A percentile compares a stretch with the other conserved stretches of the same genome.
These are phyloP conservation scores for Cadophora sp. DNA, from an alignment of 2,329 filamentous ascomycete species.

Conservation along the genomic window DNA sequence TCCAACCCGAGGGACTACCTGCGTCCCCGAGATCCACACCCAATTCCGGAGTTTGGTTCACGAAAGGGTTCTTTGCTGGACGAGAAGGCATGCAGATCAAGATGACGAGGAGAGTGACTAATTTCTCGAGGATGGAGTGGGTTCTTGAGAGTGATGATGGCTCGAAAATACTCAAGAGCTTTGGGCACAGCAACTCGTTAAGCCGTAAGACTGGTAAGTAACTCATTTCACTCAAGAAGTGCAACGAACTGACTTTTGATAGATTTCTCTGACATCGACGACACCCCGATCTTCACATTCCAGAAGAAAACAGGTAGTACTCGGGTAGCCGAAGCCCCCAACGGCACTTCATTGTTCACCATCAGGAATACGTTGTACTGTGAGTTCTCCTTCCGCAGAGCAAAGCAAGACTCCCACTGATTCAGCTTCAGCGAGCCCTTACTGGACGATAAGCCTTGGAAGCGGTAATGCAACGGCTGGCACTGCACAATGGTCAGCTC, in stretches of 20 bases:
- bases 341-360: constrained; percentile 22
- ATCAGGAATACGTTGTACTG: constrained; percentile 24
- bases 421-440: constrained; percentile 16
- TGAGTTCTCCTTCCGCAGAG: background rate
- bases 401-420: background rate
- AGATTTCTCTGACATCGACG: constrained; percentile 25
- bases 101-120: constrained; percentile 26
- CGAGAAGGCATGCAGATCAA: constrained; percentile 24
- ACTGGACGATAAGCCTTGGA: constrained; percentile 25
- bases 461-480: background rate
- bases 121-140: constrained; percentile 28
- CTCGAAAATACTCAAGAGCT: constrained; percentile 10
- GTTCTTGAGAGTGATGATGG: constrained; percentile 21
- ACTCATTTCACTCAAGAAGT: background rate
- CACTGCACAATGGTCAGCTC: constrained; percentile 24
- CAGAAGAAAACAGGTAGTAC: constrained; percentile 29
- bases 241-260: background rate
- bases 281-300: constrained; percentile 25
- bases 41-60: constrained; percentile 14
- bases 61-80: constrained; percentile 21
- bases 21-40: background rate
- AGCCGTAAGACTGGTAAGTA: constrained; percentile 26
- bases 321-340: constrained; percentile 22
- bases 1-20: background rate
- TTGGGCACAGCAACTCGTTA: constrained; percentile 23